Evolutionary conservation across 768 basidiomycete genomes (phyloP).

Genomic region (Hysterangium stoloniferum): DNA sequence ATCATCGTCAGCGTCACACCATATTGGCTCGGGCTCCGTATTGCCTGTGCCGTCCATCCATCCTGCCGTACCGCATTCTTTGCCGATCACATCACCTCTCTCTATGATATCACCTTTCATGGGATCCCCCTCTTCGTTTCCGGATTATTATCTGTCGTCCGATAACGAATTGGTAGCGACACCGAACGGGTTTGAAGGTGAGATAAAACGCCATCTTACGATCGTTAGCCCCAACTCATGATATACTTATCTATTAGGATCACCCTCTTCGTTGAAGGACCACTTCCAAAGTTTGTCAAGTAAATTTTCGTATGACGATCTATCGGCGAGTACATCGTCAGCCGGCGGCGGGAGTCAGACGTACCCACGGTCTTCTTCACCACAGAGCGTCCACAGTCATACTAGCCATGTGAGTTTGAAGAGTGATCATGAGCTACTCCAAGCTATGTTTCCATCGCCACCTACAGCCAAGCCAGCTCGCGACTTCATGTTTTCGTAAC

Average conservation of each 20-base stretch:
- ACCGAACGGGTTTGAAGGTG: no score
- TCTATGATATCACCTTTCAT: not conserved
- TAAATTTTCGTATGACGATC: not conserved
- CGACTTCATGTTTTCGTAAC: not conserved
- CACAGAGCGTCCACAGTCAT: not conserved
- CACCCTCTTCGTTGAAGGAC: not conserved
- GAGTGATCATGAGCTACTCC: not conserved
- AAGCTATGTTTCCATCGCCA: slow-evolving; percentile 1
- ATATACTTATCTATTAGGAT: no score
- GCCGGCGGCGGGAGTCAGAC: not conserved
- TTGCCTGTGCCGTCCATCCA: not conserved
- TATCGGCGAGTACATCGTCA: not conserved
- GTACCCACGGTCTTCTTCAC: not conserved
- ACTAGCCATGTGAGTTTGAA: not conserved
- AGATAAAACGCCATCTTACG: no score
- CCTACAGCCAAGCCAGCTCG: not conserved
- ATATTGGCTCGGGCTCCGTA: not conserved
- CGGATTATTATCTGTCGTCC: no score
- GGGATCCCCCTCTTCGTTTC: no score
- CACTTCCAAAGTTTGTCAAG: not conserved
- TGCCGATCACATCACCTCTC: not conserved
- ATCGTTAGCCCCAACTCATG: no score
- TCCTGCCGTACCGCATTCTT: not conserved
- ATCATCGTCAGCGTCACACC: not conserved
- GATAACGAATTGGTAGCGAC: no score